Conservation (phyloP, 495 filamentous ascomycete species). For the Penicillium steckii region DNA sequence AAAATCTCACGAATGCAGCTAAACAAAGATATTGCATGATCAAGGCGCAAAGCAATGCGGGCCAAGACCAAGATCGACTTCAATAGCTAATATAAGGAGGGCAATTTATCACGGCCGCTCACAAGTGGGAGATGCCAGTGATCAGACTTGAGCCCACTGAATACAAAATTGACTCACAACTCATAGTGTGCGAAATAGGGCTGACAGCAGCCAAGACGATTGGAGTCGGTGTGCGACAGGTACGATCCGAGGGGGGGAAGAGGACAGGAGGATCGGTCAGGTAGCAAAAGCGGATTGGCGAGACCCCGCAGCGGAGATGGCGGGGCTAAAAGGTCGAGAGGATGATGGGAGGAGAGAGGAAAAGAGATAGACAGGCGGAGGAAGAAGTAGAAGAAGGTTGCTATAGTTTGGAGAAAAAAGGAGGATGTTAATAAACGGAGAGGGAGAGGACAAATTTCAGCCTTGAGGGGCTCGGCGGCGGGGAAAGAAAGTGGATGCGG, state of each 20-base stretch:
- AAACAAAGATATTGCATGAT: not conserved
- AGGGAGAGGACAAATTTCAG: conserved; percentile 13
- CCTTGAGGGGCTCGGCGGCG: conserved; percentile 10
- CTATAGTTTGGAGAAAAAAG: not conserved
- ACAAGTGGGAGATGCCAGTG: not conserved
- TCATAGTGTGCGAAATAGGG: conserved; percentile 29
- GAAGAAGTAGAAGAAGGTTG: not conserved
- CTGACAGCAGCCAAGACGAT: conserved; percentile 12
- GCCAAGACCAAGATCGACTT: not conserved
- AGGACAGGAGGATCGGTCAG: conserved; percentile 6
- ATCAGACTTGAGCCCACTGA: not conserved
- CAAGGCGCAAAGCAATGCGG: conserved; percentile 1
- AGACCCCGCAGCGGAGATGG: conserved; percentile 20
- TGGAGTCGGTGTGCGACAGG: conserved; percentile 11
- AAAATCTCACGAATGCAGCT: not conserved
- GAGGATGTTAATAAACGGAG: conserved; percentile 1
- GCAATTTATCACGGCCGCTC: not conserved
- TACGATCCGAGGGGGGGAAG: conserved; percentile 8
- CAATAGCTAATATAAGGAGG: not conserved
- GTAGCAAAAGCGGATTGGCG: conserved; percentile 17
- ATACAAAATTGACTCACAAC: conserved; percentile 28
- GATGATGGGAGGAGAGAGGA: not conserved
- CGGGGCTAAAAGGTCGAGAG: not conserved
- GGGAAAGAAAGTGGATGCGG: not conserved
- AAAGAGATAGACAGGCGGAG: not conserved